Percentiles rank a stretch among this genome's conserved stretches.
These are phyloP conservation scores for Lathyrus aphaca DNA, from an alignment of 306 rosid genomes.

Conservation along the genomic window DNA sequence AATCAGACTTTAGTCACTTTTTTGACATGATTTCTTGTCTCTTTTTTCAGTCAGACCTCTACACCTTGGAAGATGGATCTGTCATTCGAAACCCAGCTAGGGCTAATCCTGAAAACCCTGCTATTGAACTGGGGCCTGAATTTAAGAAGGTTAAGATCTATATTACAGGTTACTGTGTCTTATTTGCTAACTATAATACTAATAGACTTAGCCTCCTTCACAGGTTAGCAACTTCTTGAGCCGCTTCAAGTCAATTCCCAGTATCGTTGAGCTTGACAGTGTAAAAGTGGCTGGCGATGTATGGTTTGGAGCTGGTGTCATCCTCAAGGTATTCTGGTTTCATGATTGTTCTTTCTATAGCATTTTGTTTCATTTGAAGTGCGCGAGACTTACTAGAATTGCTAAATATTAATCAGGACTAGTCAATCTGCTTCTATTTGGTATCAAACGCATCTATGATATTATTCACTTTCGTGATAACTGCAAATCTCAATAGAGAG, in stretches of 20 bases:
- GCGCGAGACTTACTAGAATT: not conserved
- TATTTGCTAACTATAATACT: conserved; percentile 32
- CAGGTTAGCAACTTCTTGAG: conserved; percentile 84
- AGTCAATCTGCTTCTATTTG: not conserved
- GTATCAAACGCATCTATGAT: not conserved
- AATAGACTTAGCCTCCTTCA: conserved; percentile 28
- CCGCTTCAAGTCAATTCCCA: conserved; percentile 92
- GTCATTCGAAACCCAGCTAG: conserved; percentile 71
- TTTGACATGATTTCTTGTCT: conserved; percentile 25
- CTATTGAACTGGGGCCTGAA: conserved; percentile 96
- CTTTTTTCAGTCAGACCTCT: conserved; percentile 82
- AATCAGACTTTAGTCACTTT: conserved; percentile 19
- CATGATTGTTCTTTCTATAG: conserved; percentile 6
- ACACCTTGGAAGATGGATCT: conserved; percentile 75
- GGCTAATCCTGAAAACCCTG: conserved; percentile 79
- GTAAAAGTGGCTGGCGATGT: conserved; percentile 93
- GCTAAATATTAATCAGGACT: not conserved
- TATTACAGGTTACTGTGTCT: conserved; percentile 18
- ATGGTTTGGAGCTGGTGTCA: conserved; percentile 77
- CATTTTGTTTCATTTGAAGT: not conserved
- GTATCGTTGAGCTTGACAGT: conserved; percentile 84
- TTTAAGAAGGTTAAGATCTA: conserved; percentile 75
- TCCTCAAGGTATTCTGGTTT: conserved; percentile 72
- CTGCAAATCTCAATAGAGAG: not conserved
- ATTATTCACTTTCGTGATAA: no score